These are phyloP conservation scores for Russula sp. DNA, from an alignment of 768 basidiomycete species.

Conservation along the genomic window DNA sequence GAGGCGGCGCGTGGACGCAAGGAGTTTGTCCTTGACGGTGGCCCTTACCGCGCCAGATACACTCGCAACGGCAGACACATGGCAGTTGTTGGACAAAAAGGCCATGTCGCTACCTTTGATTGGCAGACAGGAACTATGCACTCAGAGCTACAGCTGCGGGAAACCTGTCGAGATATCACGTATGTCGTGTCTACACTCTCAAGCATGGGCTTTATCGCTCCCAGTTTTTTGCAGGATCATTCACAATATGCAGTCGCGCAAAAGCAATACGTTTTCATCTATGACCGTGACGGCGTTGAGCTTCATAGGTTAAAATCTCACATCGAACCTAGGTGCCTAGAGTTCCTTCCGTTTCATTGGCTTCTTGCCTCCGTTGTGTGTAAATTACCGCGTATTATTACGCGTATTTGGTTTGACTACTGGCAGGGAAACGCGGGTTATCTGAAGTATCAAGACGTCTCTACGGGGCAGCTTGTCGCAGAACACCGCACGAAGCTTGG, in stretches of 20 bases:
- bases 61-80: constrained; percentile 88
- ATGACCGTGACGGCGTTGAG: constrained; percentile 91
- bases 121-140: constrained; percentile 84
- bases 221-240: constrained; percentile 86
- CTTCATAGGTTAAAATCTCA: constrained; percentile 78
- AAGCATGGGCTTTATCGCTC: not conserved
- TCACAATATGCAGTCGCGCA: constrained; percentile 93
- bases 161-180: constrained; percentile 91
- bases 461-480: constrained; percentile 79
- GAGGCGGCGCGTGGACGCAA: constrained; percentile 72
- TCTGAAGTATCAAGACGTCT: constrained; percentile 95
- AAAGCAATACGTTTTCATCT: constrained; percentile 93
- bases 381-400: not conserved
- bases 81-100: constrained; percentile 73
- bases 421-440: constrained; percentile 77
- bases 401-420: not conserved
- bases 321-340: constrained; percentile 83
- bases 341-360: constrained; percentile 96
- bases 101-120: constrained; percentile 91
- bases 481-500: constrained; percentile 91
- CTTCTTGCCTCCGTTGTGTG: constrained; percentile 77
- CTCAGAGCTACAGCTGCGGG: constrained; percentile 80
- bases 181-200: constrained; percentile 32
- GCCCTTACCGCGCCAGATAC: constrained; percentile 78
- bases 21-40: constrained; percentile 79